Evolutionary conservation across 345 rosid genomes (phyloP).

Genomic region (Iberis pinnata): DNA sequence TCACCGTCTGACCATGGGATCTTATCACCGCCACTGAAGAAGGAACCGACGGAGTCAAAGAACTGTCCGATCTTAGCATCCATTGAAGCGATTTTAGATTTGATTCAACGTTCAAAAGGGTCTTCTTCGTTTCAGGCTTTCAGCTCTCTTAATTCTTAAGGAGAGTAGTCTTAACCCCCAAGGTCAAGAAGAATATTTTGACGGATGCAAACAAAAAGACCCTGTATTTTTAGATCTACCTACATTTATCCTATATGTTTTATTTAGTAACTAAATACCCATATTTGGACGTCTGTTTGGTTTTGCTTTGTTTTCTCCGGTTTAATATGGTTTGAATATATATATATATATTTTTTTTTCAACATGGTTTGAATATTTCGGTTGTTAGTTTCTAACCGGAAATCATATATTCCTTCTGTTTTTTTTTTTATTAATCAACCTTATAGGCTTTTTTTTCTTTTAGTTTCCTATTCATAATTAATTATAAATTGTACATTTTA

Average conservation of each 20-base stretch:
- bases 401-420: too few relatives aligned
- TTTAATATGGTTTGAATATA: too few relatives aligned
- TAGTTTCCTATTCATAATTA: too few relatives aligned
- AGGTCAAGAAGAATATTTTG: constrained; percentile 4
- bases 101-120: constrained; percentile 20
- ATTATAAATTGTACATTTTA: too few relatives aligned
- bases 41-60: constrained; percentile 47
- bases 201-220: neutral
- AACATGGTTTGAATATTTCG: too few relatives aligned
- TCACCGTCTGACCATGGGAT: constrained; percentile 83
- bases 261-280: neutral
- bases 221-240: neutral
- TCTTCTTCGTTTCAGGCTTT: neutral
- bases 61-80: constrained; percentile 33
- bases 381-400: too few relatives aligned
- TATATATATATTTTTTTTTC: too few relatives aligned
- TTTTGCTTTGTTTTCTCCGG: too few relatives aligned
- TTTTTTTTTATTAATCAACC: too few relatives aligned
- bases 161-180: constrained; percentile 15
- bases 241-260: neutral
- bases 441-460: too few relatives aligned
- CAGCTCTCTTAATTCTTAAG: constrained; percentile 13
- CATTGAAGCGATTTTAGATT: constrained; percentile 20
- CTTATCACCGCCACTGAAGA: constrained; percentile 67
- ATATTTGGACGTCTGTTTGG: too few relatives aligned